Evolutionary conservation across 148 eudicot genomes (phyloP).

Genomic region (Salicornia ramosissima): DNA sequence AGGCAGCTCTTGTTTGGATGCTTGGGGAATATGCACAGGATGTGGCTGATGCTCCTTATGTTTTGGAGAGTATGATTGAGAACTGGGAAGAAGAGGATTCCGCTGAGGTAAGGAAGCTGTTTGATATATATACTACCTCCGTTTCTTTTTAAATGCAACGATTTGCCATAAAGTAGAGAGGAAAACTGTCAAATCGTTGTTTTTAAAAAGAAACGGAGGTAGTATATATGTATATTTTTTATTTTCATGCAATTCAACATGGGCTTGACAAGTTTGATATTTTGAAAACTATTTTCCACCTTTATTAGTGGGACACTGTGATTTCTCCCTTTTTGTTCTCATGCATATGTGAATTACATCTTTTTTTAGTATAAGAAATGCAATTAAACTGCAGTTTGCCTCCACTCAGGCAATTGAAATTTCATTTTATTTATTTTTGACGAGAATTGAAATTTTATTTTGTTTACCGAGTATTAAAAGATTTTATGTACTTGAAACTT

Average conservation of each 20-base stretch:
- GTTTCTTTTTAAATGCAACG: too few species aligned
- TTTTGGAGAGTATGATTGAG: slow-evolving; percentile 73
- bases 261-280: neutral
- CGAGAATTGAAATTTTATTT: too few species aligned
- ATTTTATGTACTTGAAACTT: neutral
- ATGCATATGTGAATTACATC: neutral
- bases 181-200: too few species aligned
- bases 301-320: neutral
- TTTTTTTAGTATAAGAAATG: neutral
- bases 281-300: neutral
- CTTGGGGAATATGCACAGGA: slow-evolving; percentile 98
- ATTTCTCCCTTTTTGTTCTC: neutral
- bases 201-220: too few species aligned
- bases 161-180: too few species aligned
- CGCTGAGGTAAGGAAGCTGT: slow-evolving; percentile 63
- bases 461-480: neutral
- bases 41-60: slow-evolving; percentile 96
- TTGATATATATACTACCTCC: neutral
- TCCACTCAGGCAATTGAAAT: neutral
- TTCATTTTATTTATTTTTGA: too few species aligned
- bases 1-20: slow-evolving; percentile 99
- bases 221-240: too few species aligned
- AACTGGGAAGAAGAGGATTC: slow-evolving; percentile 96
- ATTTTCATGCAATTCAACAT: neutral
- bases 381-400: neutral